These are phyloP conservation scores for Hylodesmum podocarpum DNA, from an alignment of 306 rosid genomes.

Conservation along the genomic window DNA sequence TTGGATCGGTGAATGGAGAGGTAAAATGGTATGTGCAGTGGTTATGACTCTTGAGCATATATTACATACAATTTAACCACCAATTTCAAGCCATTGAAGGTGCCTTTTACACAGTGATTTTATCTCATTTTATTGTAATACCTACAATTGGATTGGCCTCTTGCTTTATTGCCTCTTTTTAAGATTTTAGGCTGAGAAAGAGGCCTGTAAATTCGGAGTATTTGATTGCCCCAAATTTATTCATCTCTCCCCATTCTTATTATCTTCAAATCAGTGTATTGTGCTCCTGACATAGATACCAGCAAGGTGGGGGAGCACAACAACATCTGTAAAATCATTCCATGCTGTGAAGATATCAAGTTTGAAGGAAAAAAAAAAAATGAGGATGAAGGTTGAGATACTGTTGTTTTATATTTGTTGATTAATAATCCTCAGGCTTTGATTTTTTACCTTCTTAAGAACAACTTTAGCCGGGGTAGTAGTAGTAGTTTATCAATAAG, in stretches of 20 bases:
- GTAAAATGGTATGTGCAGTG: conserved; percentile 32
- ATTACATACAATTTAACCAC: not conserved
- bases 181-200: conserved; percentile 74
- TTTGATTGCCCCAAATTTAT: conserved; percentile 52
- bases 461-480: not conserved
- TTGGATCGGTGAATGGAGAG: conserved; percentile 21
- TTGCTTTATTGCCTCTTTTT: conserved; percentile 58
- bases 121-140: conserved; percentile 56
- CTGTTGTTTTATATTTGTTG: conserved; percentile 37
- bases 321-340: conserved; percentile 50
- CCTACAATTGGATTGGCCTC: conserved; percentile 78
- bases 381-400: conserved; percentile 40
- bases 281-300: conserved; percentile 51
- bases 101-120: conserved; percentile 43
- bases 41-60: conserved; percentile 23
- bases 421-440: conserved; percentile 22
- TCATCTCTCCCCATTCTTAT: conserved; percentile 47
- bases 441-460: conserved; percentile 3
- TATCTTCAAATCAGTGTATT: conserved; percentile 32
- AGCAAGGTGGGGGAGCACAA: conserved; percentile 44
- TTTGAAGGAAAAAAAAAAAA: conserved; percentile 26
- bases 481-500: not conserved
- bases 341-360: conserved; percentile 44
- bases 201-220: conserved; percentile 74
- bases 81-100: conserved; percentile 33